Conservation (phyloP, 148 eudicot genomes). For the Chenopodium formosanum region DNA sequence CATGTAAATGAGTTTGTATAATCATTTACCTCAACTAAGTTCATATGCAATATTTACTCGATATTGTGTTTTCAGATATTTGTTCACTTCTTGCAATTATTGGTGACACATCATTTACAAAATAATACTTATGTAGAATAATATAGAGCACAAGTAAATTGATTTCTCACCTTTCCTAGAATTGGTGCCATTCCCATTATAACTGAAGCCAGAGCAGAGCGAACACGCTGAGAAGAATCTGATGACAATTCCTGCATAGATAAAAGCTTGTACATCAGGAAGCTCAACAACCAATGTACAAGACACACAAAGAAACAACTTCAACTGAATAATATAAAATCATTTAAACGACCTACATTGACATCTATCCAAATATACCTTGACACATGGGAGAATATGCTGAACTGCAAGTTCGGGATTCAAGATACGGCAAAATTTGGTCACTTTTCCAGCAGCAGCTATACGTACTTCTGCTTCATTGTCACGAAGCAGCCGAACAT, state of each 20-base stretch:
- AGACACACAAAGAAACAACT: not conserved
- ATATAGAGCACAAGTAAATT: not conserved
- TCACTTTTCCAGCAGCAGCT: conserved; percentile 91
- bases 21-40: not conserved
- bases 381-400: conserved; percentile 86
- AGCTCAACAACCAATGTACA: not conserved
- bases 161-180: conserved; percentile 40
- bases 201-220: conserved; percentile 50
- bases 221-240: conserved; percentile 56
- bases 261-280: not conserved
- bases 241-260: conserved; percentile 44
- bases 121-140: not conserved
- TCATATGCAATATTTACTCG: not conserved
- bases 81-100: no score
- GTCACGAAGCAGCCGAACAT: conserved; percentile 84
- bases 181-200: conserved; percentile 62
- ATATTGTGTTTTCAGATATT: not conserved
- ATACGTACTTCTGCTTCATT: conserved; percentile 94
- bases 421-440: conserved; percentile 70
- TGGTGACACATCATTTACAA: not conserved
- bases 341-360: not conserved
- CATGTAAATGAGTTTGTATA: not conserved
- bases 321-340: not conserved
- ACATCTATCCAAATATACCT: conserved; percentile 41
- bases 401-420: conserved; percentile 75